Evolutionary conservation across 2,329 filamentous ascomycete genomes (phyloP).

Genomic region (Scedosporium dehoogii): DNA sequence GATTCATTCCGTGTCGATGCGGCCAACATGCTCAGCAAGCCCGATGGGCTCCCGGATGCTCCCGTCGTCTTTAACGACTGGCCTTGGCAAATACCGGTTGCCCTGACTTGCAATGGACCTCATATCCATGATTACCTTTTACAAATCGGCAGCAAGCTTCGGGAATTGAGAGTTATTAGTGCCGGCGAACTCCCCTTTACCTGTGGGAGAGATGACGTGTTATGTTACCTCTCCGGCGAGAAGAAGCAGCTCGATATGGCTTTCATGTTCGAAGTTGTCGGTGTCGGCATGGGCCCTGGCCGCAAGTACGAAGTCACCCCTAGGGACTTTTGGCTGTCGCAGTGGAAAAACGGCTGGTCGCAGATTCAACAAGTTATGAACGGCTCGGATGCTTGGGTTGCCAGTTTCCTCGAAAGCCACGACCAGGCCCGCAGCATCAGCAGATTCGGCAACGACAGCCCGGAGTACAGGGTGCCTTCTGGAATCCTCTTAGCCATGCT

Average conservation of each 20-base stretch:
- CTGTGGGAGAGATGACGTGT: slow-evolving; percentile 28
- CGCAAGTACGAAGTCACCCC: slow-evolving; percentile 32
- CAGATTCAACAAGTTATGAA: slow-evolving; percentile 52
- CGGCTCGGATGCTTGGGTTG: slow-evolving; percentile 52
- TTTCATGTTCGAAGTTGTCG: slow-evolving; percentile 55
- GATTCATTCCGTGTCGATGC: slow-evolving; percentile 59
- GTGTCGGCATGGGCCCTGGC: slow-evolving; percentile 38
- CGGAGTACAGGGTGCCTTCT: slow-evolving; percentile 36
- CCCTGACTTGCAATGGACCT: slow-evolving; percentile 45
- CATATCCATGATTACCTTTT: slow-evolving; percentile 34
- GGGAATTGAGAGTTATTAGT: slow-evolving; percentile 36
- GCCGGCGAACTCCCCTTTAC: slow-evolving; percentile 41
- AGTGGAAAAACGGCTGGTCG: slow-evolving; percentile 39
- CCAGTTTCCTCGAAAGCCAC: slow-evolving; percentile 56
- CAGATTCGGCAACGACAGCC: slow-evolving; percentile 39
- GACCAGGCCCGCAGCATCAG: slow-evolving; percentile 53
- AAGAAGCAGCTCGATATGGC: slow-evolving; percentile 61
- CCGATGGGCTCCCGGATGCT: slow-evolving; percentile 42
- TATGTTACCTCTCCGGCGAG: slow-evolving; percentile 41
- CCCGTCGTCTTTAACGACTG: slow-evolving; percentile 12
- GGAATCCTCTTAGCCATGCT: slow-evolving; percentile 52
- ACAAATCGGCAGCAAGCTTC: slow-evolving; percentile 32
- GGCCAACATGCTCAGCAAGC: slow-evolving; percentile 58
- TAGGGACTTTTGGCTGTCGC: slow-evolving; percentile 33
- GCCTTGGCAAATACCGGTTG: slow-evolving; percentile 20